Percentiles rank a stretch among this genome's conserved stretches.
These are phyloP conservation scores for Fomitopsis schrenkii DNA, from an alignment of 1,284 basidiomycete species.

Conservation along the genomic window DNA sequence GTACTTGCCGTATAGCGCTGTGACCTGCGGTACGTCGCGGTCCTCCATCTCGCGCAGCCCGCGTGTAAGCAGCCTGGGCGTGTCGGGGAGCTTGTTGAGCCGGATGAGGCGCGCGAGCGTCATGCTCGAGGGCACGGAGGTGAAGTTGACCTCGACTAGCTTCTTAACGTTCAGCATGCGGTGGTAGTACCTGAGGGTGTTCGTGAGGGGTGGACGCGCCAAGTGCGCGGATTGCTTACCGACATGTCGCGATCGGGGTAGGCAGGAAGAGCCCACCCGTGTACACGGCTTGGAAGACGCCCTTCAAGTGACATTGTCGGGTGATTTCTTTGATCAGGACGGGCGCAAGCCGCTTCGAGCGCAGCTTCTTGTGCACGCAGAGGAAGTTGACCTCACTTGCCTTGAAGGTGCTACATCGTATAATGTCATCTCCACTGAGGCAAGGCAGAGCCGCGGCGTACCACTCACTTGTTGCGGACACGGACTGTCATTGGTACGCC, in stretches of 20 bases:
- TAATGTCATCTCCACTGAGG: background rate
- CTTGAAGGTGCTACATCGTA: constrained; percentile 53
- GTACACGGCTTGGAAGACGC: constrained; percentile 97
- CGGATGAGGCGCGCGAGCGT: constrained; percentile 86
- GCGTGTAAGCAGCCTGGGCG: constrained; percentile 37
- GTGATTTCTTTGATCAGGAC: constrained; percentile 99
- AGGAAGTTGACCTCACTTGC: constrained; percentile 97
- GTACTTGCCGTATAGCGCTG: constrained; percentile 75
- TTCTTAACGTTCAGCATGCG: constrained; percentile 91
- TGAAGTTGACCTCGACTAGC: constrained; percentile 89
- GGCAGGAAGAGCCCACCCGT: constrained; percentile 90
- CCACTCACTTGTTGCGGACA: constrained; percentile 67
- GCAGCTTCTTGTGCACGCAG: constrained; percentile 96
- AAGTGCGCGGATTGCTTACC: constrained; percentile 38
- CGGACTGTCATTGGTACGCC: constrained; percentile 85
- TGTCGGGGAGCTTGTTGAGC: constrained; percentile 62
- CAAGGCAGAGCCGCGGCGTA: background rate
- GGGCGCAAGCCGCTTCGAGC: constrained; percentile 93
- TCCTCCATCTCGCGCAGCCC: constrained; percentile 89
- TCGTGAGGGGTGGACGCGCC: background rate
- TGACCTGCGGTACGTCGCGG: constrained; percentile 72
- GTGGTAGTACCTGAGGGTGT: constrained; percentile 75
- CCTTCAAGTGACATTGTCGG: constrained; percentile 84
- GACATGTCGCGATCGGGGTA: constrained; percentile 83
- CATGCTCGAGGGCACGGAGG: constrained; percentile 79